Percentiles rank a stretch among this genome's conserved stretches.
phyloP scores from a whole-genome alignment of 2,329 filamentous ascomycete genomes.

The Calonectria henricotiae region DNA sequence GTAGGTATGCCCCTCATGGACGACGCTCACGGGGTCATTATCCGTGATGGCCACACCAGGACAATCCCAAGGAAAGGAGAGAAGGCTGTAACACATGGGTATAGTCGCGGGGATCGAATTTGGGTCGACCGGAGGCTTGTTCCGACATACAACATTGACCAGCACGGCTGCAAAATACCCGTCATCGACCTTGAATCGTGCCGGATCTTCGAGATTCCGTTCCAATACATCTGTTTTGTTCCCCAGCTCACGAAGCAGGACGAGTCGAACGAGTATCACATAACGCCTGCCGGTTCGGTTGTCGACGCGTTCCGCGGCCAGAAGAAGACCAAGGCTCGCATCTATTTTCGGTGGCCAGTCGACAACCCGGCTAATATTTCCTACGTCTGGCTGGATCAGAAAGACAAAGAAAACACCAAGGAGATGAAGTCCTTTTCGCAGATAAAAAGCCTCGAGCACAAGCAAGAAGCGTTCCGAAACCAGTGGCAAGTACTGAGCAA shows the following conservation, averaged over 20 bases:
- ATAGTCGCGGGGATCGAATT: constrained; percentile 41
- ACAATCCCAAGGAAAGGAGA: constrained; percentile 31
- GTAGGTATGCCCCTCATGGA: constrained; percentile 31
- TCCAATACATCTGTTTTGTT: constrained; percentile 42
- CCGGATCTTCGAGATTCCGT: constrained; percentile 37
- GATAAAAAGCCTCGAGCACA: constrained; percentile 23
- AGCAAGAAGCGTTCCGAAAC: constrained; percentile 31
- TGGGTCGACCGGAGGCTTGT: constrained; percentile 40
- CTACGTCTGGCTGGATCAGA: constrained; percentile 38
- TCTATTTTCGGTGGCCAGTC: constrained; percentile 40
- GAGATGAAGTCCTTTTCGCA: constrained; percentile 28
- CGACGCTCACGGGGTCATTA: constrained; percentile 44
- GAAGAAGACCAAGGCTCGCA: constrained; percentile 34
- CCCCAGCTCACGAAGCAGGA: constrained; percentile 36
- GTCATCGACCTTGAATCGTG: constrained; percentile 42
- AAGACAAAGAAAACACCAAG: constrained; percentile 32
- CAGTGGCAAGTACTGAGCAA: constrained; percentile 40
- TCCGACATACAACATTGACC: constrained; percentile 28
- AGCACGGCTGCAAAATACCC: constrained; percentile 36
- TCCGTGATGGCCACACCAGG: constrained; percentile 39
- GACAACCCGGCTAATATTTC: constrained; percentile 34
- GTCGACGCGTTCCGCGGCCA: constrained; percentile 32
- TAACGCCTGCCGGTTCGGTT: constrained; percentile 28
- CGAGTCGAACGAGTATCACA: constrained; percentile 30
- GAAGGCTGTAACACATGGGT: constrained; percentile 19